Conservation (phyloP, 225 moss, liverwort and hornwort species). For the Physcomitrellopsis africana region DNA sequence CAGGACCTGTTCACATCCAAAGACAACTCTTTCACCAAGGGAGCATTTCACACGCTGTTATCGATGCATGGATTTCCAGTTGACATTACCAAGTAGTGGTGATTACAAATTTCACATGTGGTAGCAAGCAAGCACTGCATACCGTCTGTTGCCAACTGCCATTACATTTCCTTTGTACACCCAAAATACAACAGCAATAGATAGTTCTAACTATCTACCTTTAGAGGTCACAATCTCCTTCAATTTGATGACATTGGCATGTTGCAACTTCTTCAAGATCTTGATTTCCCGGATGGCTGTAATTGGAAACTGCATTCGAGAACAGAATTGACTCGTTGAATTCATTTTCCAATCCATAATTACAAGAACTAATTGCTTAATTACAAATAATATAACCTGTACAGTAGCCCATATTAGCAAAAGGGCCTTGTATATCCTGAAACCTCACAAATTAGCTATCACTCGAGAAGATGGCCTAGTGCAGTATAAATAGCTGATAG, state of each 20-base stretch:
- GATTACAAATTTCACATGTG: not conserved
- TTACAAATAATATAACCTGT: not conserved
- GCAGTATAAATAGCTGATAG: not conserved
- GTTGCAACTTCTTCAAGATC: conserved; percentile 90
- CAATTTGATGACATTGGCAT: conserved; percentile 86
- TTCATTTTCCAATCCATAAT: conserved; percentile 2
- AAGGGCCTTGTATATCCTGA: not conserved
- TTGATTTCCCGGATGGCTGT: conserved; percentile 95
- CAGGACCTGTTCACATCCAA: conserved; percentile 50
- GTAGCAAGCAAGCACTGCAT: conserved; percentile 1
- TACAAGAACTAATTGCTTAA: conserved; percentile 7
- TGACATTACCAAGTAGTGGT: not conserved
- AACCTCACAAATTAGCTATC: conserved; percentile 10
- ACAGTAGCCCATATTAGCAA: not conserved
- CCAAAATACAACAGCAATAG: not conserved
- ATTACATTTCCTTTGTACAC: not conserved
- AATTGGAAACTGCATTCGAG: conserved; percentile 78
- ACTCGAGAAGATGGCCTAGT: not conserved
- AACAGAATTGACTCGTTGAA: conserved; percentile 10
- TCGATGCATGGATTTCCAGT: not conserved
- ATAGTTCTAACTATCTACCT: conserved; percentile 39
- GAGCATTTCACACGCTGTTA: not conserved
- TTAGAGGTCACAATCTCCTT: conserved; percentile 96
- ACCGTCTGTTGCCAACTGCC: not conserved
- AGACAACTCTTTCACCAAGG: not conserved